A percentile compares a stretch with the other conserved stretches of the same genome.
Conservation (phyloP, 768 basidiomycete genomes). For the Lactifluus subvellereus region DNA sequence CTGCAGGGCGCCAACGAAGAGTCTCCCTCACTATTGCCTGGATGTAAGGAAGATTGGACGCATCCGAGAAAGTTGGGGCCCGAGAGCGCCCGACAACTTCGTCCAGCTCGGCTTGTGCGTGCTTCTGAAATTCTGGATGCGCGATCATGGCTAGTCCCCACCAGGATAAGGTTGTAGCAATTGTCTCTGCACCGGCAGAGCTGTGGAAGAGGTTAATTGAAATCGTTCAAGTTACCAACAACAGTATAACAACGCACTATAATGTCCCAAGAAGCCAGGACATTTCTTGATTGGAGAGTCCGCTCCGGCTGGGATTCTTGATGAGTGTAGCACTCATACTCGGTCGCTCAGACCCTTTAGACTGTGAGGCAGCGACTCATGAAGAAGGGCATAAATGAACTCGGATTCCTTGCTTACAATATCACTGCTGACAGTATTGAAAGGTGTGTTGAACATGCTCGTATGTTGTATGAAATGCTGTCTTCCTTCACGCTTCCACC, state of each 20-base stretch:
- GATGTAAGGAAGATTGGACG: constrained; percentile 1
- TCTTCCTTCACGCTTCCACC: no score
- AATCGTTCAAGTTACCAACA: no score
- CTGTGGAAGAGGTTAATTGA: background rate
- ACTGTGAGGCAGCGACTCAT: no score
- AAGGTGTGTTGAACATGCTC: no score
- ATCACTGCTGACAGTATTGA: no score
- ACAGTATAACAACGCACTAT: constrained; percentile 1
- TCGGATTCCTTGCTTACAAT: no score
- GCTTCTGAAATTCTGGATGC: constrained; percentile 17
- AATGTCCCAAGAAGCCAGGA: constrained; percentile 18
- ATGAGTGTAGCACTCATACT: no score
- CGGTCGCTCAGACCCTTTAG: no score
- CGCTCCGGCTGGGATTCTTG: no score
- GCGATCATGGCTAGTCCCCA: constrained; percentile 20
- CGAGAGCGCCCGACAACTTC: constrained; percentile 11
- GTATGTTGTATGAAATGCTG: no score
- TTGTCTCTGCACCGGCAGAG: background rate
- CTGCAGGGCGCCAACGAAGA: constrained; percentile 5
- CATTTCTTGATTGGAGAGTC: no score
- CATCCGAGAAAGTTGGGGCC: background rate
- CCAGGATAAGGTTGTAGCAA: constrained; percentile 6
- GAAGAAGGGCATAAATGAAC: no score
- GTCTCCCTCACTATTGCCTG: constrained; percentile 6
- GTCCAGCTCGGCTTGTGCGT: constrained; percentile 11